Evolutionary conservation across 73 alveolate genomes (phyloP).

Genomic region (Stentor roeselii): DNA sequence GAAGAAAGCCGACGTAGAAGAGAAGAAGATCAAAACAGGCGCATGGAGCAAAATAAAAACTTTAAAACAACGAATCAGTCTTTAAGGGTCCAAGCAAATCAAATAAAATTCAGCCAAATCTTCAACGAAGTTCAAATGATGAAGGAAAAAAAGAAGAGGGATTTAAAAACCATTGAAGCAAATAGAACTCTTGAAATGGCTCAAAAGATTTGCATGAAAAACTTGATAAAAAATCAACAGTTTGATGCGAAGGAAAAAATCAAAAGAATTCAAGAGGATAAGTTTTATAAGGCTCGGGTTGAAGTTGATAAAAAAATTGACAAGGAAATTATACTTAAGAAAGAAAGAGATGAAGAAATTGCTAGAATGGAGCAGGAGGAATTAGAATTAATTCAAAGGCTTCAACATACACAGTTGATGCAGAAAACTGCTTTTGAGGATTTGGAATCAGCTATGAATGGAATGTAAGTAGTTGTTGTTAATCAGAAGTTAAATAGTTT

Average conservation of each 20-base stretch:
- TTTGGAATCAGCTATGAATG: not conserved
- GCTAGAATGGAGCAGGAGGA: slow-evolving; percentile 59
- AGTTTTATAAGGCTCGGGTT: slow-evolving; percentile 26
- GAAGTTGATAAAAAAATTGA: slow-evolving; percentile 32
- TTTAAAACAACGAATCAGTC: not conserved
- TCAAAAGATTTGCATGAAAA: not conserved
- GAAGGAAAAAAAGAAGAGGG: not conserved
- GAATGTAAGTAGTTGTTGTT: no score
- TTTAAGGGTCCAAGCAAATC: not conserved
- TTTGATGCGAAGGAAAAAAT: slow-evolving; percentile 37
- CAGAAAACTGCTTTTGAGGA: slow-evolving; percentile 48
- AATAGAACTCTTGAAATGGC: not conserved
- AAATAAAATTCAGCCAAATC: not conserved
- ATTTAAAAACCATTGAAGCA: not conserved
- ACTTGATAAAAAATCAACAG: slow-evolving; percentile 21
- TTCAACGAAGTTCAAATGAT: not conserved
- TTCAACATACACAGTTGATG: slow-evolving; percentile 51
- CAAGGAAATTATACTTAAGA: slow-evolving; percentile 26
- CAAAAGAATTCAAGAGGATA: slow-evolving; percentile 28
- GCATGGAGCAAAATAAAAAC: not conserved
- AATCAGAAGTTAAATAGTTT: no score
- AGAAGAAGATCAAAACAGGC: slow-evolving; percentile 19
- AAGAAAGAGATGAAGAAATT: slow-evolving; percentile 25
- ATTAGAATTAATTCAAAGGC: slow-evolving; percentile 53
- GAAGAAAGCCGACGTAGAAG: not conserved